A percentile compares a stretch with the other conserved stretches of the same genome.
phyloP scores from a whole-genome alignment of 2,329 filamentous ascomycete genomes.

The Cytospora paraplurivora region DNA sequence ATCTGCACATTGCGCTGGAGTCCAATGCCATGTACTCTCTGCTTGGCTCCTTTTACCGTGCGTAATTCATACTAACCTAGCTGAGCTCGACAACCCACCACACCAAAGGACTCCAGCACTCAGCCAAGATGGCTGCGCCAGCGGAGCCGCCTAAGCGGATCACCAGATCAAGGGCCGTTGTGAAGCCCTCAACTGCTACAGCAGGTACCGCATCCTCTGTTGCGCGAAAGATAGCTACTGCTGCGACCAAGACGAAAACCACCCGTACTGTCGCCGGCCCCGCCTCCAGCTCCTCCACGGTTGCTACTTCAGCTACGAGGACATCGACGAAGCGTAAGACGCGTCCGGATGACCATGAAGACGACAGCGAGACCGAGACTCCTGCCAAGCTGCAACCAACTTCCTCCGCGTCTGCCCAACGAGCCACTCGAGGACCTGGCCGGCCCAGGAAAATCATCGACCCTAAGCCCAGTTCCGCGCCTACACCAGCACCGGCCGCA shows the following conservation, averaged over 20 bases:
- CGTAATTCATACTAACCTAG: constrained; percentile 11
- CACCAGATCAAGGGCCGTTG: constrained; percentile 45
- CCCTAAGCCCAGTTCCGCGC: constrained; percentile 26
- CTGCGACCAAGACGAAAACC: constrained; percentile 49
- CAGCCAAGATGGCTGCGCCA: constrained; percentile 33
- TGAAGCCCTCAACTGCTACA: constrained; percentile 39
- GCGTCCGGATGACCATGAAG: constrained; percentile 54
- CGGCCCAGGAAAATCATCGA: constrained; percentile 46
- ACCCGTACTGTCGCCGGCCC: constrained; percentile 34
- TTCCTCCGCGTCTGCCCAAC: constrained; percentile 37
- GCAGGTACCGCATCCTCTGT: constrained; percentile 21
- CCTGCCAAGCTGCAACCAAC: constrained; percentile 34
- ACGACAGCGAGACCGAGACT: constrained; percentile 47
- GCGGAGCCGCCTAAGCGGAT: constrained; percentile 35
- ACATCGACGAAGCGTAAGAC: constrained; percentile 54
- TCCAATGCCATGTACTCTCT: constrained; percentile 18
- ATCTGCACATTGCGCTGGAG: constrained; percentile 5
- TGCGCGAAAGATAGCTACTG: constrained; percentile 42
- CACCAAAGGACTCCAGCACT: background rate
- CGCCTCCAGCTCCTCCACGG: constrained; percentile 39
- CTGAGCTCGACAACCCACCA: background rate
- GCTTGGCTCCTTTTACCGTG: background rate
- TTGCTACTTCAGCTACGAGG: constrained; percentile 34
- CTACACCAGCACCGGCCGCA: constrained; percentile 30
- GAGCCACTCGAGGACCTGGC: constrained; percentile 49